These are phyloP conservation scores for Emmonsiellopsis sp. DNA, from an alignment of 2,329 filamentous ascomycete species.

Conservation along the genomic window DNA sequence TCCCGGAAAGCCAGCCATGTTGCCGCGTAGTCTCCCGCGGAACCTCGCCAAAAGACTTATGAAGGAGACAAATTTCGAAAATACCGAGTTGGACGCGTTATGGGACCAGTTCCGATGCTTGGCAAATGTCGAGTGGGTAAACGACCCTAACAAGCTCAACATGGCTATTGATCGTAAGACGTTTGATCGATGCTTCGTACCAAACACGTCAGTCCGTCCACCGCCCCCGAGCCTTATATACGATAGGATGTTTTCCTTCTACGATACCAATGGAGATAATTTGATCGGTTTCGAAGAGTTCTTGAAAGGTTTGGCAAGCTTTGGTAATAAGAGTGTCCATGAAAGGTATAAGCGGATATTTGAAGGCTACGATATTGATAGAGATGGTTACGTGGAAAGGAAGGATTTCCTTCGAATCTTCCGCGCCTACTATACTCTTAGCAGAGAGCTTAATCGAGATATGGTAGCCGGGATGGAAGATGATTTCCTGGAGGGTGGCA, in stretches of 20 bases:
- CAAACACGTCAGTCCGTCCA: slow-evolving; percentile 68
- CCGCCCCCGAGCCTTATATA: slow-evolving; percentile 81
- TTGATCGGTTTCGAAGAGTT: slow-evolving; percentile 92
- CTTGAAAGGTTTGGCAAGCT: slow-evolving; percentile 64
- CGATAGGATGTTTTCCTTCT: slow-evolving; percentile 94
- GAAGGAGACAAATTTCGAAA: slow-evolving; percentile 67
- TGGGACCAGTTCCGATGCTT: slow-evolving; percentile 97
- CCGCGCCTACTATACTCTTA: slow-evolving; percentile 81
- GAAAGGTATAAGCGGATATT: slow-evolving; percentile 68
- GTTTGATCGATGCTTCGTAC: slow-evolving; percentile 83
- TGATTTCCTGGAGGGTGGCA: slow-evolving; percentile 64
- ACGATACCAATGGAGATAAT: slow-evolving; percentile 81
- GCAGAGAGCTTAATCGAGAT: slow-evolving; percentile 80
- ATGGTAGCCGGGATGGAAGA: slow-evolving; percentile 70
- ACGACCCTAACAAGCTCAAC: slow-evolving; percentile 66
- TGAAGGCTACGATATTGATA: slow-evolving; percentile 81
- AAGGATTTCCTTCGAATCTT: slow-evolving; percentile 88
- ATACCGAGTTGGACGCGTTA: slow-evolving; percentile 79
- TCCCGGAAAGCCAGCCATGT: slow-evolving; percentile 70
- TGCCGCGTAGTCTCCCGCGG: slow-evolving; percentile 57
- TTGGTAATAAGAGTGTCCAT: slow-evolving; percentile 48
- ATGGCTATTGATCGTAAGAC: slow-evolving; percentile 86
- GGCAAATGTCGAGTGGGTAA: slow-evolving; percentile 72
- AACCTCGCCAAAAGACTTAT: slow-evolving; percentile 59
- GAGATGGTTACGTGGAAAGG: slow-evolving; percentile 74